Evolutionary conservation across 441 rosid species (phyloP).

Genomic region (Codiaeum variegatum): DNA sequence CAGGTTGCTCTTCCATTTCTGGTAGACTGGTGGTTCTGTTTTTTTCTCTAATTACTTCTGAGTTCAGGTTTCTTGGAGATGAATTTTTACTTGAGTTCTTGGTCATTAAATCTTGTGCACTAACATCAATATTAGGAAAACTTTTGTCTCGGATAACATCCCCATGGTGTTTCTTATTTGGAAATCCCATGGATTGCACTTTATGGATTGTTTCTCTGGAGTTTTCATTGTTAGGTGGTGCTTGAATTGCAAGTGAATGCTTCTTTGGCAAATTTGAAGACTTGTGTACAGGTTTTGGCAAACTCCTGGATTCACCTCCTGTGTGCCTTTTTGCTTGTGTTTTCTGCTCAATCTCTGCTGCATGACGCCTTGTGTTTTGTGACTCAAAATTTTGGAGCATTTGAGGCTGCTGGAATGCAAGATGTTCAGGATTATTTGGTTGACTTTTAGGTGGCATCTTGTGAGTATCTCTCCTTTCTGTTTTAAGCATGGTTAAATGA

Average conservation of each 20-base stretch:
- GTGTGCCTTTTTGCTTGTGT: constrained; percentile 32
- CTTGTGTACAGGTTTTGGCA: constrained; percentile 27
- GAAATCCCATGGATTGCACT: constrained; percentile 25
- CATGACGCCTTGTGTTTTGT: constrained; percentile 27
- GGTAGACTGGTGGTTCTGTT: constrained; percentile 12
- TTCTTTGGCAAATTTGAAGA: constrained; percentile 31
- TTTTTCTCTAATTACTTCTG: constrained; percentile 24
- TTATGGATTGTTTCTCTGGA: constrained; percentile 26
- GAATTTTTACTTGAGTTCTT: constrained; percentile 22
- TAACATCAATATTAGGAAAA: constrained; percentile 18
- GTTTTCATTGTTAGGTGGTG: constrained; percentile 31
- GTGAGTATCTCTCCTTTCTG: constrained; percentile 31
- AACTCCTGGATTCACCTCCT: constrained; percentile 28
- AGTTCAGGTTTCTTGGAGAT: constrained; percentile 20
- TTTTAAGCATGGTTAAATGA: constrained; percentile 24
- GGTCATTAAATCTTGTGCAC: constrained; percentile 23
- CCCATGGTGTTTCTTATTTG: constrained; percentile 23
- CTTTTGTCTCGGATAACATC: constrained; percentile 22
- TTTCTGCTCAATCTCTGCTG: constrained; percentile 36
- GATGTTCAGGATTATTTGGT: constrained; percentile 24
- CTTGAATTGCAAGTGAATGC: constrained; percentile 29
- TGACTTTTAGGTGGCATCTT: constrained; percentile 29
- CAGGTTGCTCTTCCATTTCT: constrained; percentile 31
- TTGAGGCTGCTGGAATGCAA: constrained; percentile 28
- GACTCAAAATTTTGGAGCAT: constrained; percentile 25